Percentiles rank a stretch among this genome's conserved stretches.
These are phyloP conservation scores for Laetiporus sulphureus DNA, from an alignment of 1,284 basidiomycete species.

Conservation along the genomic window DNA sequence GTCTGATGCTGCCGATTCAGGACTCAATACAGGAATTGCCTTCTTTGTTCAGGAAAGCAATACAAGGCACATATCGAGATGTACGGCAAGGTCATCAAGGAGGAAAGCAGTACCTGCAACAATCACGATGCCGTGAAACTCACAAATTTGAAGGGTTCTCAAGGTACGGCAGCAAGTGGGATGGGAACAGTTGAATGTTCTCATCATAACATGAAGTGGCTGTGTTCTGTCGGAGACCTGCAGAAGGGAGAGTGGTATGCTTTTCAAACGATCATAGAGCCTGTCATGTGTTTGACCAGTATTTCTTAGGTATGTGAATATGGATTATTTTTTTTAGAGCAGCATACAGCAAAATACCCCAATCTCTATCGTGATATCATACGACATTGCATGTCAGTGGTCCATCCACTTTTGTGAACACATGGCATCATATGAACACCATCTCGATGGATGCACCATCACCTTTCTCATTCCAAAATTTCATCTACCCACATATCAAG, in stretches of 20 bases:
- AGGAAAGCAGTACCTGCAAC: constrained; percentile 6
- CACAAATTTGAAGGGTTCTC: constrained; percentile 3
- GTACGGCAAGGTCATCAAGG: background rate
- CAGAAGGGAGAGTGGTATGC: constrained; percentile 21
- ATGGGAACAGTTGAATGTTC: constrained; percentile 7
- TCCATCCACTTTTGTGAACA: constrained; percentile 7
- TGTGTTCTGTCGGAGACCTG: constrained; percentile 19
- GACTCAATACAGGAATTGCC: constrained; percentile 16
- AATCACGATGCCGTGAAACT: constrained; percentile 10
- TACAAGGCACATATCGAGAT: constrained; percentile 12
- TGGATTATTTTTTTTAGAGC: constrained; percentile 14
- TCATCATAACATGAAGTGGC: constrained; percentile 18
- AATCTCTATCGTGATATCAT: constrained; percentile 9
- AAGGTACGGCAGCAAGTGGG: constrained; percentile 4
- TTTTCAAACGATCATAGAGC: background rate
- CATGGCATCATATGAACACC: background rate
- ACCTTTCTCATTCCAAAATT: no score
- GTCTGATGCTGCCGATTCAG: constrained; percentile 15
- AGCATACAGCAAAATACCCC: background rate
- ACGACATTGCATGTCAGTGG: no score
- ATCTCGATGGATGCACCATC: background rate
- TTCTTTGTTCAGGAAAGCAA: constrained; percentile 22
- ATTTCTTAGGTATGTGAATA: constrained; percentile 15
- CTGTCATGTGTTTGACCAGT: background rate
- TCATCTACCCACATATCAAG: constrained; percentile 8